phyloP scores from a whole-genome alignment of 2,329 filamentous ascomycete species.

The Chaetomium strumarium region DNA sequence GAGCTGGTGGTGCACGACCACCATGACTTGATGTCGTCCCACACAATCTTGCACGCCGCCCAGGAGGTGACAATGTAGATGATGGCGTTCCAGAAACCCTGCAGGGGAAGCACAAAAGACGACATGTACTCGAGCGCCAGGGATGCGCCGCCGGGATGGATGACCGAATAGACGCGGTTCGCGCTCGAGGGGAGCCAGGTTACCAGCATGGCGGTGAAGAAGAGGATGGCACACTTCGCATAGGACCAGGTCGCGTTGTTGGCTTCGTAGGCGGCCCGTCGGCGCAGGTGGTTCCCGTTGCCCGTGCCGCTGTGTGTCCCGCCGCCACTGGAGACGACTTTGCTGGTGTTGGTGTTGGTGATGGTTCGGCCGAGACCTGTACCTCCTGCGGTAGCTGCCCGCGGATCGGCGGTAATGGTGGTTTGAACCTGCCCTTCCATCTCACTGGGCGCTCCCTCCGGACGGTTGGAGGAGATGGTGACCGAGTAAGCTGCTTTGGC shows the following conservation, averaged over 20 bases:
- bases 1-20: background rate
- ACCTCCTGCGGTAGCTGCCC: background rate
- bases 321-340: background rate
- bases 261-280: constrained; percentile 42
- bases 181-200: constrained; percentile 74
- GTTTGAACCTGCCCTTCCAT: constrained; percentile 23
- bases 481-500: constrained; percentile 41
- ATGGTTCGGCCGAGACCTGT: constrained; percentile 19
- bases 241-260: constrained; percentile 64
- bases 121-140: constrained; percentile 63
- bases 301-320: background rate
- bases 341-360: background rate
- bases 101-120: constrained; percentile 69
- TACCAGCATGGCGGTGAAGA: constrained; percentile 65
- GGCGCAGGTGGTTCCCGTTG: constrained; percentile 25
- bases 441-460: constrained; percentile 23
- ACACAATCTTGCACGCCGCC: constrained; percentile 51
- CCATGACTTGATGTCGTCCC: constrained; percentile 30
- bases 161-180: constrained; percentile 68
- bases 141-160: constrained; percentile 46
- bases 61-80: constrained; percentile 70
- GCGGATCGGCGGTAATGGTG: constrained; percentile 15
- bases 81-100: constrained; percentile 78
- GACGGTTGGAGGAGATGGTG: constrained; percentile 40
- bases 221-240: constrained; percentile 63